Evolutionary conservation across 164 flowering plant species (phyloP), one percentile per base, ranked within the genome.

Genomic region (Echeveria elegans): DNA sequence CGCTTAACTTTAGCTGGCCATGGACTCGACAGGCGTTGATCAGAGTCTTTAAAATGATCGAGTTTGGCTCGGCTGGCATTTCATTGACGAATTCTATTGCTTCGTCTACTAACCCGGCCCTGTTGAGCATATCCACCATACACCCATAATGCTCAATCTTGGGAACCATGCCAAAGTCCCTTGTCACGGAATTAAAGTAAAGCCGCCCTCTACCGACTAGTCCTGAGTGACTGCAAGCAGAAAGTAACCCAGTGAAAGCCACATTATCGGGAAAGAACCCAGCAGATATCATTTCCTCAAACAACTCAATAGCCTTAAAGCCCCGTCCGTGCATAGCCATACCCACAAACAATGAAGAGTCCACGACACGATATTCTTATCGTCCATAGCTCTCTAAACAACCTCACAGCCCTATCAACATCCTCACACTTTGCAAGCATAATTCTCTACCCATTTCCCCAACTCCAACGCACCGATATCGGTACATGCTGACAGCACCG

Each of bases 401-500:
- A 69, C 68, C 10, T 45, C 32, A 70, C 32, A 30, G 79, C 79
- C 60, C 65, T 70, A 23, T 72, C 68, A 0, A 76, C 65, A 23
- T 64, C 43, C 7, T 76, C 79, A 43, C 79, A 76, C 40, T 61
- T 73, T 7, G 72, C 73, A 66, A 70, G 68, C 74, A 76, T 75
- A 75, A n/a, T 69, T 66, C 64, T 75, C 72, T 0, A 74, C 78
- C 64, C 62, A 69, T 18, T 53, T 66, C 41, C 77, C 77, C 10
- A 50, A 63, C 56, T 68, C 77, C 16, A 73, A 52, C 0, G 74
- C 79, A 32, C 77, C 79, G 5, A 71, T 53, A 73, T 77, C 72
- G 36, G 76, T 76, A 66, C 72, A 73, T 0, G 77, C 69, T 10
- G 74, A 66, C 63, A 73, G 66, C 68, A 77, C 69, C 47, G 72